Evolutionary conservation across 352 stramenopile genomes (phyloP).

Genomic region (Pythium oligandrum): DNA sequence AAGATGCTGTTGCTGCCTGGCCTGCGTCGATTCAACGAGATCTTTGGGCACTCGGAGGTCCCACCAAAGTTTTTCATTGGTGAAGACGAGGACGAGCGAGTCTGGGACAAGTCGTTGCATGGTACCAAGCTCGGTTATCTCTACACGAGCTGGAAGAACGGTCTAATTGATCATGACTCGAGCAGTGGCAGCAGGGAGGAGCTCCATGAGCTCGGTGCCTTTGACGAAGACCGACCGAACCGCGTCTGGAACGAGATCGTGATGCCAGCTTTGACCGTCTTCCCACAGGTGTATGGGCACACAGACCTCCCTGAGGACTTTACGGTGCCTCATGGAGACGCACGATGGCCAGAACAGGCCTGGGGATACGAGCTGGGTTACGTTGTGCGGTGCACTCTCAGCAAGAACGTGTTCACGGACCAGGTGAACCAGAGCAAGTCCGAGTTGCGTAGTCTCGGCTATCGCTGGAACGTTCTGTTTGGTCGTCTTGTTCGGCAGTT

Average conservation of each 20-base stretch:
- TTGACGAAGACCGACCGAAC: slow-evolving; percentile 21
- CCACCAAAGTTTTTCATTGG: slow-evolving; percentile 29
- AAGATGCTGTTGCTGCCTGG: slow-evolving; percentile 47
- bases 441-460: slow-evolving; percentile 29
- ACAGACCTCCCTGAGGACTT: slow-evolving; percentile 45
- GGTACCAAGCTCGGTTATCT: slow-evolving; percentile 21
- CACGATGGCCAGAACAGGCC: slow-evolving; percentile 31
- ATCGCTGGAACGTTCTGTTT: slow-evolving; percentile 53
- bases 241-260: slow-evolving; percentile 29
- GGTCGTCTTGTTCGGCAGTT: slow-evolving; percentile 18
- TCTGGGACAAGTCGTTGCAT: slow-evolving; percentile 8
- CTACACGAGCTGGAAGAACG: slow-evolving; percentile 12
- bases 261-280: slow-evolving; percentile 37
- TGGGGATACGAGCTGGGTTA: slow-evolving; percentile 50
- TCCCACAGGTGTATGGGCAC: slow-evolving; percentile 24
- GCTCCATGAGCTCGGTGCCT: slow-evolving; percentile 43
- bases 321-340: slow-evolving; percentile 38
- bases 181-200: slow-evolving; percentile 20
- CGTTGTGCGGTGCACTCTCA: slow-evolving; percentile 42
- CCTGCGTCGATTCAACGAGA: slow-evolving; percentile 21
- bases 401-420: slow-evolving; percentile 33
- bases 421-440: slow-evolving; percentile 27
- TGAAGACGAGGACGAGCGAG: slow-evolving; percentile 4
- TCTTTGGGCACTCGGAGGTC: slow-evolving; percentile 40
- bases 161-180: slow-evolving; percentile 14